Conservation (phyloP, 164 flowering plant genomes). For the Chimonanthus salicifolius region DNA sequence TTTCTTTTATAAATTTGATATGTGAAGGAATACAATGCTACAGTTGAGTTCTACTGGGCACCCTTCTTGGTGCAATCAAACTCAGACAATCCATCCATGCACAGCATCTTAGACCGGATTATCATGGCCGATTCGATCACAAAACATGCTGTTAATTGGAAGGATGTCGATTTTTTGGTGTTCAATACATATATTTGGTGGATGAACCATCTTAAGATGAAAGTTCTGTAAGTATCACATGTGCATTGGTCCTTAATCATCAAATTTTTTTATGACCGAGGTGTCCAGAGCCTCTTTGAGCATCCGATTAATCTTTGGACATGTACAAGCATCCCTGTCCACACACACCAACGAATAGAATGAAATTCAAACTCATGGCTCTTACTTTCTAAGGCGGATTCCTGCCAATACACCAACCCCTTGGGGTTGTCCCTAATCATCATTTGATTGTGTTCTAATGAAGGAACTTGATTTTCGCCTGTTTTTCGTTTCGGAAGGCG, state of each 20-base stretch:
- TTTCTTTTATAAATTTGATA: no score
- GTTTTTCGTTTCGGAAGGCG: slow-evolving; percentile 26
- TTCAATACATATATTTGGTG: slow-evolving; percentile 97
- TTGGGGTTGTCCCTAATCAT: no score
- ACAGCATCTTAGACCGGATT: slow-evolving; percentile 70
- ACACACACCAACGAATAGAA: no score
- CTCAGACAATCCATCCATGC: slow-evolving; percentile 89
- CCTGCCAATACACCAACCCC: no score
- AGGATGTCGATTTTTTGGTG: slow-evolving; percentile 78
- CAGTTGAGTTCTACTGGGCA: slow-evolving; percentile 93
- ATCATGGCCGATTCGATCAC: slow-evolving; percentile 71
- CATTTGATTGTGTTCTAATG: no score
- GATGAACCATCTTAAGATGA: slow-evolving; percentile 84
- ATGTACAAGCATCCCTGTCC: no score
- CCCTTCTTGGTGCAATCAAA: slow-evolving; percentile 90
- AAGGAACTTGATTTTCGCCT: no score
- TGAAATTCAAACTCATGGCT: no score
- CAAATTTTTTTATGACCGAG: no score
- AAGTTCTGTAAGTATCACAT: slow-evolving; percentile 54
- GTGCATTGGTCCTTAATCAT: background rate
- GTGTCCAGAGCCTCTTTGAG: no score
- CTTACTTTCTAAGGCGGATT: no score
- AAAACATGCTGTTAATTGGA: slow-evolving; percentile 78
- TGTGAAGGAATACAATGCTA: slow-evolving; percentile 79
- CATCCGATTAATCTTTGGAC: no score